Evolutionary conservation across 2,329 filamentous ascomycete genomes (phyloP).

Genomic region (Triangularia verruculosa): DNA sequence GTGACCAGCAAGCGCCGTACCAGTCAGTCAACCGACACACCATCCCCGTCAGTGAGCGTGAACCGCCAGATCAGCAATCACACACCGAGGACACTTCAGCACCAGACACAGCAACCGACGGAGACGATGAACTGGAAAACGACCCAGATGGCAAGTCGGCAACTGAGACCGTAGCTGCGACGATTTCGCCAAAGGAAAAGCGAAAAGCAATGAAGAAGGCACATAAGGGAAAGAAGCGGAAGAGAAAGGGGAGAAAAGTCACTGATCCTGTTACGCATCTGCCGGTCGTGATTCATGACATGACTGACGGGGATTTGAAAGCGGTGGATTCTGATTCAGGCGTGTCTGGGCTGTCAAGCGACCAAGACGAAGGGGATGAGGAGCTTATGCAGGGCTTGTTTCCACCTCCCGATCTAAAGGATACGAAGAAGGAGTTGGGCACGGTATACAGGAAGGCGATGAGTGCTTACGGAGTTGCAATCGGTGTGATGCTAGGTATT

Average conservation of each 20-base stretch:
- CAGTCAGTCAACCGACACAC: conserved; percentile 37
- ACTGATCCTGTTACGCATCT: conserved; percentile 72
- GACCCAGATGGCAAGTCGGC: conserved; percentile 31
- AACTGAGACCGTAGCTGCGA: conserved; percentile 37
- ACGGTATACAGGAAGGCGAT: conserved; percentile 36
- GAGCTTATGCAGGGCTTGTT: conserved; percentile 43
- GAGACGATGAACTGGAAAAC: conserved; percentile 22
- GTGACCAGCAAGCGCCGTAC: conserved; percentile 29
- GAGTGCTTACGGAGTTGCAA: conserved; percentile 37
- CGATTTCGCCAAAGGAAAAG: conserved; percentile 44
- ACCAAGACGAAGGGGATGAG: conserved; percentile 32
- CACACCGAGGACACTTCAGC: neutral
- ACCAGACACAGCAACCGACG: conserved; percentile 13
- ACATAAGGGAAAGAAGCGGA: conserved; percentile 30
- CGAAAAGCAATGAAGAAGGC: conserved; percentile 47
- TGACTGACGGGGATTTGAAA: conserved; percentile 59
- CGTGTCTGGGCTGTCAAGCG: neutral
- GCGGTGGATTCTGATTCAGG: conserved; percentile 12
- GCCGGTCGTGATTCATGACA: conserved; percentile 65
- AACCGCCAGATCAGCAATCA: neutral
- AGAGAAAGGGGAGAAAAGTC: conserved; percentile 56
- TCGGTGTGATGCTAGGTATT: conserved; percentile 33
- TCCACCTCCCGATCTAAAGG: conserved; percentile 47
- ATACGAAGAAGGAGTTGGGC: conserved; percentile 36
- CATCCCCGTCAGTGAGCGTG: conserved; percentile 15